Conservation (phyloP, 2,329 filamentous ascomycete genomes). For the Cladosporium velox region DNA sequence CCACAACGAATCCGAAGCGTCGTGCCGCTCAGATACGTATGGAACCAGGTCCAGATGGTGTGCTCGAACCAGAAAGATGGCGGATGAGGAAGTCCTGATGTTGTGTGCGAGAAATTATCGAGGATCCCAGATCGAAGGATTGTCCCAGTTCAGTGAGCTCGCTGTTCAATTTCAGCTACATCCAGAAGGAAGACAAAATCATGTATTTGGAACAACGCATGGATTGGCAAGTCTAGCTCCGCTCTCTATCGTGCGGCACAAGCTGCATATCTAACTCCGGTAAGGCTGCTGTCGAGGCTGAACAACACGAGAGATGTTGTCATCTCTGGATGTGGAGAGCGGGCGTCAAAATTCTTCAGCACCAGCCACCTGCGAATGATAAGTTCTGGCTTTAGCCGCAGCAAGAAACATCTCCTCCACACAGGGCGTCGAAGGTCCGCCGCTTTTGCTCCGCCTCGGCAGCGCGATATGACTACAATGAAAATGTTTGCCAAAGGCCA, state of each 20-base stretch:
- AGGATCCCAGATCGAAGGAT: not conserved
- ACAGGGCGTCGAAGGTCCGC: not conserved
- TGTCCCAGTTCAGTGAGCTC: not conserved
- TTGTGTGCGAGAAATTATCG: not conserved
- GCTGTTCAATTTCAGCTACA: not conserved
- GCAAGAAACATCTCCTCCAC: not conserved
- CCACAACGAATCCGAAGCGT: not conserved
- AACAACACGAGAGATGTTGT: not conserved
- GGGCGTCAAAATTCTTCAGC: conserved; percentile 1
- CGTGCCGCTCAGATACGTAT: not conserved
- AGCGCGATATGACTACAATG: not conserved
- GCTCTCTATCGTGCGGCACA: not conserved
- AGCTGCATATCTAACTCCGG: not conserved
- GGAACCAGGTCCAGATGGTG: not conserved
- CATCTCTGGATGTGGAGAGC: not conserved
- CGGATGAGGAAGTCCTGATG: not conserved
- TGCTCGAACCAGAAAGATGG: not conserved
- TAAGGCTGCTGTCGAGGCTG: not conserved
- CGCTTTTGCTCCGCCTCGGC: conserved; percentile 12
- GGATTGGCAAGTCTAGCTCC: not conserved
- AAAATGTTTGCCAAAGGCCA: not conserved
- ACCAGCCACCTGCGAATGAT: conserved; percentile 7
- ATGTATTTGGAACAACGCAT: not conserved
- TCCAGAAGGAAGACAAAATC: not conserved
- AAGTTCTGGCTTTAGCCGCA: conserved; percentile 16